Conservation (phyloP, 2,329 filamentous ascomycete genomes). For the Chaetothyriales sp. region DNA sequence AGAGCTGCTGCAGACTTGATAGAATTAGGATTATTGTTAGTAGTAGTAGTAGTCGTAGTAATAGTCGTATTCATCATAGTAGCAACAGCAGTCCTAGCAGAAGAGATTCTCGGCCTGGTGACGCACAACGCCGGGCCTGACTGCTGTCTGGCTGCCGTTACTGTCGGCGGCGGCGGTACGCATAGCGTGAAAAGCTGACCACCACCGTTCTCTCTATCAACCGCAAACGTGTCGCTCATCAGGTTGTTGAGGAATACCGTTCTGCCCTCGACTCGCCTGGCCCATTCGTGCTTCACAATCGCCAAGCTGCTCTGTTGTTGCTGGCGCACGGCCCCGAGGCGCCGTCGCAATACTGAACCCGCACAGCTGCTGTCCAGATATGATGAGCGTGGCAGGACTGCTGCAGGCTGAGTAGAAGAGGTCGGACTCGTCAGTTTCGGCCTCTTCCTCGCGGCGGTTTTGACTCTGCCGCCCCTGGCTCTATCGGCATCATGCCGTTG, state of each 20-base stretch:
- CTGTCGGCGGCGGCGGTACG: too few species aligned
- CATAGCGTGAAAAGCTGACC: background rate
- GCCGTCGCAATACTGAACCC: background rate
- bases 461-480: background rate
- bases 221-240: background rate
- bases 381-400: background rate
- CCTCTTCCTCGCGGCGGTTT: background rate
- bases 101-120: background rate
- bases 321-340: background rate
- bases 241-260: background rate
- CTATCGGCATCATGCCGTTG: background rate
- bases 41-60: background rate
- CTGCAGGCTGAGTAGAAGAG: background rate
- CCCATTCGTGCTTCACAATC: background rate
- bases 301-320: background rate
- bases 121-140: background rate
- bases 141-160: background rate
- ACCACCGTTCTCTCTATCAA: background rate
- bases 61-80: too few species aligned
- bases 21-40: background rate
- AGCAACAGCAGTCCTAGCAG: too few species aligned
- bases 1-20: too few species aligned
- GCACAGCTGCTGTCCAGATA: background rate
- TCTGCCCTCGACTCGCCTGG: background rate
- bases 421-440: background rate